Evolutionary conservation across 1,284 basidiomycete species (phyloP).

Genomic region (Singerocomus rubriflavus): DNA sequence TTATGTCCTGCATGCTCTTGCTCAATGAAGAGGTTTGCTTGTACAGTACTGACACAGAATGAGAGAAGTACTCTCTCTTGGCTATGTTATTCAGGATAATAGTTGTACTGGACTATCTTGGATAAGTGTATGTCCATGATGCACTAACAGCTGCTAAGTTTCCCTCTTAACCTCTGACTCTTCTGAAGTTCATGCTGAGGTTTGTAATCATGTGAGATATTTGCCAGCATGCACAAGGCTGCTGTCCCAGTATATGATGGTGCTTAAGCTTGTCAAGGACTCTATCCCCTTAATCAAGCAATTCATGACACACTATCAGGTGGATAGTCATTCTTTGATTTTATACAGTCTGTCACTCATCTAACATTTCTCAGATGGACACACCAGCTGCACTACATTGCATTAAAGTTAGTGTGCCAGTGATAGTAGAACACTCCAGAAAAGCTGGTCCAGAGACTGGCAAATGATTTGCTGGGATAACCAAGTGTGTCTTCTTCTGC

Average conservation of each 20-base stretch:
- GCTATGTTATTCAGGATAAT: no score
- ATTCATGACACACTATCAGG: conserved; percentile 90
- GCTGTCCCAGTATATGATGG: conserved; percentile 95
- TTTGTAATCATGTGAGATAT: no score
- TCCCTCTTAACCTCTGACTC: no score
- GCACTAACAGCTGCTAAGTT: no score
- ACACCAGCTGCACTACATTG: conserved; percentile 90
- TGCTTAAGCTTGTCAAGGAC: conserved; percentile 89
- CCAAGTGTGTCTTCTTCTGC: conserved; percentile 61
- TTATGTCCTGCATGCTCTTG: conserved; percentile 41
- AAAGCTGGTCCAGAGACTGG: conserved; percentile 83
- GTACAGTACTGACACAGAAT: conserved; percentile 84
- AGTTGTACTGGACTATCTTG: no score
- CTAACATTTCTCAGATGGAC: conserved; percentile 71
- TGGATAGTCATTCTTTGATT: conserved; percentile 35
- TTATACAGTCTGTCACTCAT: neutral
- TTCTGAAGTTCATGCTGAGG: no score
- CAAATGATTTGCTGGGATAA: conserved; percentile 98
- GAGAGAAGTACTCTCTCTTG: conserved; percentile 87
- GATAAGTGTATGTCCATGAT: no score
- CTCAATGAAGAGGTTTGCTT: conserved; percentile 91
- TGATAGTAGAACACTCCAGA: conserved; percentile 91
- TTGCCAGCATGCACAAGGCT: conserved; percentile 92
- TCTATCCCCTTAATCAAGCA: conserved; percentile 81
- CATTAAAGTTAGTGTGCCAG: conserved; percentile 90